A percentile compares a stretch with the other conserved stretches of the same genome.
Conservation (phyloP, 164 flowering plant genomes). For the Platanus orientalis region DNA sequence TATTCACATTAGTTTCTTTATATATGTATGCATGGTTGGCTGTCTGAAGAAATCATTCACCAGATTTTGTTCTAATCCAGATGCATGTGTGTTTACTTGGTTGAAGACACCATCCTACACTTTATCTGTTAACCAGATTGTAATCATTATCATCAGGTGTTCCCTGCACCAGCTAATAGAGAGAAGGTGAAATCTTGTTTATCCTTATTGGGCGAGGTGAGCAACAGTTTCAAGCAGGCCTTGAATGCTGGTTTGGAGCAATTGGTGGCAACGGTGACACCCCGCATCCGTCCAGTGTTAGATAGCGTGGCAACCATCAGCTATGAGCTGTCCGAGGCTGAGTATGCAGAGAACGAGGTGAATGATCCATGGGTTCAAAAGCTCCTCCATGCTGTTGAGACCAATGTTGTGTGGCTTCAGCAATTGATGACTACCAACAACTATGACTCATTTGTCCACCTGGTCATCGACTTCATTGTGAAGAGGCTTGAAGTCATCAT, state of each 20-base stretch:
- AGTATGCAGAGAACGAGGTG: slow-evolving; percentile 91
- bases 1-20: too few relatives aligned
- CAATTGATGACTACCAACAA: slow-evolving; percentile 78
- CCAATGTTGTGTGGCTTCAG: slow-evolving; percentile 84
- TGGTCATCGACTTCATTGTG: slow-evolving; percentile 74
- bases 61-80: background rate
- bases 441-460: slow-evolving; percentile 75
- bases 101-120: background rate
- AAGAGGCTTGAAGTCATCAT: slow-evolving; percentile 94
- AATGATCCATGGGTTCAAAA: slow-evolving; percentile 98
- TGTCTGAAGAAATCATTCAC: background rate
- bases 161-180: slow-evolving; percentile 81
- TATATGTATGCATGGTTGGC: too few relatives aligned
- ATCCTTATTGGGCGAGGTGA: slow-evolving; percentile 77
- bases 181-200: slow-evolving; percentile 86
- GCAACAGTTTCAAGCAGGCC: slow-evolving; percentile 72
- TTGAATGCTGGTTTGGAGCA: slow-evolving; percentile 79
- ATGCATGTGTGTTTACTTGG: background rate
- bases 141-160: slow-evolving; percentile 41
- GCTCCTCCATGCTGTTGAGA: slow-evolving; percentile 87
- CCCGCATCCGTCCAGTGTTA: slow-evolving; percentile 74
- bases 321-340: slow-evolving; percentile 87
- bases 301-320: slow-evolving; percentile 78
- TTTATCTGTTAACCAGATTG: background rate
- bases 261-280: slow-evolving; percentile 69